These are phyloP conservation scores for Candida silvicultrix DNA, from an alignment of 805 yeast species.

Conservation along the genomic window DNA sequence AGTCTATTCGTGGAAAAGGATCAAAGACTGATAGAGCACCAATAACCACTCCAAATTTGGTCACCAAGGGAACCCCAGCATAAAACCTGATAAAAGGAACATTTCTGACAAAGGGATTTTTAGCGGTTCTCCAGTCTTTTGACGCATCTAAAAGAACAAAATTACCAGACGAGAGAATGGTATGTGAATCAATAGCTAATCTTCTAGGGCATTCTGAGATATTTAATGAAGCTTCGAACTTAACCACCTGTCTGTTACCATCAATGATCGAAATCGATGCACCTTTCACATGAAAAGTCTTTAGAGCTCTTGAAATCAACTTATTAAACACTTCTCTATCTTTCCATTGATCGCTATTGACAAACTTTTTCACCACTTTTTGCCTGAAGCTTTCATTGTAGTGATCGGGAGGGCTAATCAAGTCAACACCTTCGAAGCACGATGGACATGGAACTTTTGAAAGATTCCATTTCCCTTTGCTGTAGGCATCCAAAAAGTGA, in stretches of 20 bases:
- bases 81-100: conserved; percentile 56
- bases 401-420: conserved; percentile 56
- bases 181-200: conserved; percentile 62
- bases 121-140: conserved; percentile 62
- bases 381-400: conserved; percentile 42
- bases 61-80: conserved; percentile 54
- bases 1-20: conserved; percentile 30
- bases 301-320: conserved; percentile 31
- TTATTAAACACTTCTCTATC: conserved; percentile 32
- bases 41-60: conserved; percentile 34
- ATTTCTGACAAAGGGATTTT: conserved; percentile 59
- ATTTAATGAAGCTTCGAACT: conserved; percentile 41
- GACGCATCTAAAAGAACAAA: conserved; percentile 55
- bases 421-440: conserved; percentile 38
- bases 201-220: conserved; percentile 45
- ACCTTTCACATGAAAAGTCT: conserved; percentile 40
- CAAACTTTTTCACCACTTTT: conserved; percentile 35
- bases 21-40: conserved; percentile 61
- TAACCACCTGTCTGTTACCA: conserved; percentile 39
- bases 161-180: conserved; percentile 50
- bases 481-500: conserved; percentile 51
- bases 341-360: conserved; percentile 44
- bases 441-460: conserved; percentile 51
- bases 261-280: conserved; percentile 55
- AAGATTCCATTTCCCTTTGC: conserved; percentile 49